phyloP scores from a whole-genome alignment of 2,329 filamentous ascomycete genomes.

The Colletotrichum lentis region DNA sequence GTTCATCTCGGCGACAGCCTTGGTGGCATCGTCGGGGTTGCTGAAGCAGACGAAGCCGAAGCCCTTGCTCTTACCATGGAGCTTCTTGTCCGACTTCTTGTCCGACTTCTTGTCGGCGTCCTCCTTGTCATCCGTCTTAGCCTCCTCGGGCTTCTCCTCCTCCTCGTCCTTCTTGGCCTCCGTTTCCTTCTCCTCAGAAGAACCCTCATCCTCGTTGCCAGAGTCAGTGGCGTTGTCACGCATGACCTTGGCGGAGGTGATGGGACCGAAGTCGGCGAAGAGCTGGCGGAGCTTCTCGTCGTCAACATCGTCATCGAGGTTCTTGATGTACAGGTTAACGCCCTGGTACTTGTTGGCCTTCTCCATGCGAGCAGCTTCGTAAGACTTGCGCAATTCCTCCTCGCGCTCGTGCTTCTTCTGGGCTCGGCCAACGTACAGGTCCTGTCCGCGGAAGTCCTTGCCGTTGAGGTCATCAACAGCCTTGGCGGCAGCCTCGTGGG shows the following conservation, averaged over 20 bases:
- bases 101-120: constrained; percentile 66
- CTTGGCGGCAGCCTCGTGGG: constrained; percentile 83
- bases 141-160: constrained; percentile 56
- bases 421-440: constrained; percentile 95
- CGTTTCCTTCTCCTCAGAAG: constrained; percentile 58
- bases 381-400: constrained; percentile 98
- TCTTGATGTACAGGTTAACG: constrained; percentile 99
- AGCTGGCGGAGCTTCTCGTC: constrained; percentile 97
- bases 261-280: constrained; percentile 89
- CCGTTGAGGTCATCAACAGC: constrained; percentile 93
- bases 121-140: constrained; percentile 59
- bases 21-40: constrained; percentile 98
- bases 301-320: constrained; percentile 94
- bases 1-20: constrained; percentile 99
- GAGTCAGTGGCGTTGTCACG: constrained; percentile 74
- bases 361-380: constrained; percentile 95
- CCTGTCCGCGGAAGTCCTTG: constrained; percentile 91
- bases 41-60: constrained; percentile 99
- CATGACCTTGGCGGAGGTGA: constrained; percentile 99
- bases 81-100: constrained; percentile 68
- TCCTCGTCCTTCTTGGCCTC: constrained; percentile 51
- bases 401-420: constrained; percentile 99
- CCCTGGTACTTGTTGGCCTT: constrained; percentile 99
- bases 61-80: constrained; percentile 96
- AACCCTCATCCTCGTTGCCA: constrained; percentile 63